Evolutionary conservation across 306 rosid species (phyloP), one percentile per base, ranked within the genome.

Genomic region (Astragalus membranaceus): DNA sequence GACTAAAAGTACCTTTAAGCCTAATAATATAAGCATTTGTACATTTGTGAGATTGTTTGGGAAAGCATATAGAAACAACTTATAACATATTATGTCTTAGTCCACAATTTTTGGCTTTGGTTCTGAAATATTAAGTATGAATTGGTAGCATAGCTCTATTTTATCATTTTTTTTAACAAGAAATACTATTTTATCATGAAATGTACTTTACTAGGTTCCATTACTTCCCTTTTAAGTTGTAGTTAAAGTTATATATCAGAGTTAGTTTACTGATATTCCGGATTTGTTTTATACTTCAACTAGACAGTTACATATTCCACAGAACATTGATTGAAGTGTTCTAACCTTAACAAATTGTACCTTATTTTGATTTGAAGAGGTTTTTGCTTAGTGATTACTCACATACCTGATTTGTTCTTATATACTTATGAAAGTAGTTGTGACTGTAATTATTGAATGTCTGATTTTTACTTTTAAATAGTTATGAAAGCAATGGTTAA

Each of bases 381-480:
- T n/a, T n/a, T n/a, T n/a, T n/a, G 66, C 10, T 52, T 42, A 51
- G 62, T 69, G 72, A 69, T 52, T 51, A 29, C 23, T 43, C 51
- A 62, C 67, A 43, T 54, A 16, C 26, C 13, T 29, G 57, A 56
- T 66, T 23, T 75, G 17, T 46, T 46, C 43, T 13, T 17, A 13
- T 72, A 1, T 33, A 17, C 39, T 17, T 2, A 33, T 67, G 79
- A 13, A 58, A 56, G 26, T 20, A 13, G 10, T 75, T 13, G 11
- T 57, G n/a, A 44, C 56, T 55, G 32, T 23, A 60, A 29, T 9
- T 54, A 52, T 53, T 63, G 17, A 53, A 30, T 44, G 41, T 43
- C 33, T 42, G 57, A 1, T 48, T 67, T 43, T 26, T 49, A 9
- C 0, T 53, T 35, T 72, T 44, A 5, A 62, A 7, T 49, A 62